These are phyloP conservation scores for Silene conica DNA, from an alignment of 148 eudicot species.

Conservation along the genomic window DNA sequence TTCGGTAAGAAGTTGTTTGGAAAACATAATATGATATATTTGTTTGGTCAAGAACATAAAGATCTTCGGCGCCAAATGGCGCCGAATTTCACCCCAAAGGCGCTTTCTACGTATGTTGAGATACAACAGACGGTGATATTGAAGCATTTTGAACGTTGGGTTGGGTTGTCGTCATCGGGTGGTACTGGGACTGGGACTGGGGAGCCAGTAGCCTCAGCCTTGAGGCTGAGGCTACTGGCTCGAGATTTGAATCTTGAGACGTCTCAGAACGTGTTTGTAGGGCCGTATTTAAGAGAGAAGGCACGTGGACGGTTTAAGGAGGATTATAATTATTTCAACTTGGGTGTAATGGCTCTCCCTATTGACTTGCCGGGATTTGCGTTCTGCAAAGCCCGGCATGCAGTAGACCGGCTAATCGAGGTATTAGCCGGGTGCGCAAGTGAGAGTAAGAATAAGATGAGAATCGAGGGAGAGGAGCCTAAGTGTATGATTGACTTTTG, in stretches of 20 bases:
- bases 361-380: constrained; percentile 75
- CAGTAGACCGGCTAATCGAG: constrained; percentile 48
- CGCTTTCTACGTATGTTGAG: constrained; percentile 48
- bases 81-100: constrained; percentile 71
- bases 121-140: constrained; percentile 52
- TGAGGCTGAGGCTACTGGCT: constrained; percentile 47
- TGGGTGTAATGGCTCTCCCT: constrained; percentile 66
- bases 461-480: constrained; percentile 36
- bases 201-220: constrained; percentile 34
- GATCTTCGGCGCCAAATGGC: constrained; percentile 75
- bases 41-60: constrained; percentile 81
- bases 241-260: constrained; percentile 85
- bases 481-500: constrained; percentile 71
- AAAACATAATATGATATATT: constrained; percentile 68
- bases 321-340: constrained; percentile 64
- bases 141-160: constrained; percentile 33
- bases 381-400: constrained; percentile 59
- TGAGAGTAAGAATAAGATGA: constrained; percentile 45
- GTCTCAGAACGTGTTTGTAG: constrained; percentile 77
- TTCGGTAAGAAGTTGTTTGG: constrained; percentile 82
- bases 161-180: neutral
- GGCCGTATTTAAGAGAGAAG: constrained; percentile 43
- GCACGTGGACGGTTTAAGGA: constrained; percentile 38
- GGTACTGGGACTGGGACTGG: neutral
- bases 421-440: constrained; percentile 48